Conservation (phyloP, 306 rosid genomes). For the Quercus agrifolia region DNA sequence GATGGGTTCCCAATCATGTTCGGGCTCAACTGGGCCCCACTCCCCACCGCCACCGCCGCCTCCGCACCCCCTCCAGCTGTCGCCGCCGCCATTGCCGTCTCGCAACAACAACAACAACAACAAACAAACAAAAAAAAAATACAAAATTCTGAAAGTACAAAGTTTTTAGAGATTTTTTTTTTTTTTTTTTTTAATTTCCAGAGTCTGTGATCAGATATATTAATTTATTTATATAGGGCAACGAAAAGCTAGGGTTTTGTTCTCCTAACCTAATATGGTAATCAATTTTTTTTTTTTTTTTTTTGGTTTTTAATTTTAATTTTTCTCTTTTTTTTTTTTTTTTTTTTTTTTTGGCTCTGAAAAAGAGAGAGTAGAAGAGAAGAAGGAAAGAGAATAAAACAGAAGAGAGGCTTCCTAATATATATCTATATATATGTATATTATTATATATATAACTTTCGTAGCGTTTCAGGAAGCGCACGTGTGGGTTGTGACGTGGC, state of each 20-base stretch:
- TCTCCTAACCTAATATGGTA: neutral
- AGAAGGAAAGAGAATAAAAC: neutral
- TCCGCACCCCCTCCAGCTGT: slow-evolving; percentile 13
- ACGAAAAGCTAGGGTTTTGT: neutral
- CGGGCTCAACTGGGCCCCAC: slow-evolving; percentile 1
- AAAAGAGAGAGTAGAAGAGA: neutral
- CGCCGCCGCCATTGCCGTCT: slow-evolving; percentile 42
- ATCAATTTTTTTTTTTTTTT: neutral
- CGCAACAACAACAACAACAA: neutral
- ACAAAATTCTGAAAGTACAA: neutral
- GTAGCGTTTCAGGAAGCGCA: slow-evolving; percentile 10
- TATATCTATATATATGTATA: neutral
- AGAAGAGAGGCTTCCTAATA: neutral
- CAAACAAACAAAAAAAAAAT: neutral
- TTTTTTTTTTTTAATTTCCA: too few relatives aligned
- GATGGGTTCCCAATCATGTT: slow-evolving; percentile 35
- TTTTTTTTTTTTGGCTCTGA: neutral
- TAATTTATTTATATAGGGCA: neutral
- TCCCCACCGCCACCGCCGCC: slow-evolving; percentile 7
- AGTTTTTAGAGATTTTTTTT: too few relatives aligned
- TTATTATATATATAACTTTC: neutral
- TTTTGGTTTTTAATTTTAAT: too few relatives aligned
- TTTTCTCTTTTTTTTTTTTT: neutral
- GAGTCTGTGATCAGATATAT: neutral
- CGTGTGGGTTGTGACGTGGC: slow-evolving; percentile 15